These are phyloP conservation scores for Camelina hispida DNA, from an alignment of 345 rosid species.

Conservation along the genomic window DNA sequence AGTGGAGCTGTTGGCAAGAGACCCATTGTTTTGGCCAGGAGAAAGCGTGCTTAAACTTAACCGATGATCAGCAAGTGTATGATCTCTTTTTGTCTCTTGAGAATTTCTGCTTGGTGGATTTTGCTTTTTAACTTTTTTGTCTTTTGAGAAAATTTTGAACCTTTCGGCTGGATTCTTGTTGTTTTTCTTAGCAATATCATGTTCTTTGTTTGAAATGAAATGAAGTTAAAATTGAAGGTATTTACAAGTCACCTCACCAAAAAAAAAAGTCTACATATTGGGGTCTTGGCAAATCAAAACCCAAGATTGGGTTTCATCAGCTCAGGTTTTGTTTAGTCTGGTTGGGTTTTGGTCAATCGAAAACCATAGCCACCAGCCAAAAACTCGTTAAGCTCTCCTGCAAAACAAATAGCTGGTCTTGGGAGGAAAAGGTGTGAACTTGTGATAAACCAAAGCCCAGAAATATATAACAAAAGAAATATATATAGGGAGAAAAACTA, in stretches of 20 bases:
- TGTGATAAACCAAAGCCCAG: neutral
- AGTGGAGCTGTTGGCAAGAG: constrained; percentile 44
- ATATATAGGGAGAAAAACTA: too few relatives aligned
- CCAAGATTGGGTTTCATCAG: constrained; percentile 2
- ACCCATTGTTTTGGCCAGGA: constrained; percentile 48
- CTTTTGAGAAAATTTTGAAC: neutral
- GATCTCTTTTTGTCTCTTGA: neutral
- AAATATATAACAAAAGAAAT: too few relatives aligned
- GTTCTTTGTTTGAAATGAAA: constrained; percentile 15
- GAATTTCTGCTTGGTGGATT: neutral
- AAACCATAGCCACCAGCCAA: constrained; percentile 24
- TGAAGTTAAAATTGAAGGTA: constrained; percentile 5
- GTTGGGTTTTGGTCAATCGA: constrained; percentile 12
- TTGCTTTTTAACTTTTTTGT: neutral
- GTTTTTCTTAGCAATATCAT: neutral
- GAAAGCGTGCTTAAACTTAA: constrained; percentile 59
- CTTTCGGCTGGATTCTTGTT: neutral
- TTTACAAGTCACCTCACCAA: neutral
- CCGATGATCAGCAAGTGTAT: neutral
- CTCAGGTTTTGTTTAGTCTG: neutral
- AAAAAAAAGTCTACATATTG: neutral
- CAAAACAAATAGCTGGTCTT: neutral
- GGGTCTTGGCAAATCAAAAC: neutral
- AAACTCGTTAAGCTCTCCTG: neutral
- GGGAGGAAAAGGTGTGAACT: neutral